Percentiles rank a stretch among this genome's conserved stretches.
Conservation (phyloP, 768 basidiomycete genomes). For the Tephrocybe rancida region DNA sequence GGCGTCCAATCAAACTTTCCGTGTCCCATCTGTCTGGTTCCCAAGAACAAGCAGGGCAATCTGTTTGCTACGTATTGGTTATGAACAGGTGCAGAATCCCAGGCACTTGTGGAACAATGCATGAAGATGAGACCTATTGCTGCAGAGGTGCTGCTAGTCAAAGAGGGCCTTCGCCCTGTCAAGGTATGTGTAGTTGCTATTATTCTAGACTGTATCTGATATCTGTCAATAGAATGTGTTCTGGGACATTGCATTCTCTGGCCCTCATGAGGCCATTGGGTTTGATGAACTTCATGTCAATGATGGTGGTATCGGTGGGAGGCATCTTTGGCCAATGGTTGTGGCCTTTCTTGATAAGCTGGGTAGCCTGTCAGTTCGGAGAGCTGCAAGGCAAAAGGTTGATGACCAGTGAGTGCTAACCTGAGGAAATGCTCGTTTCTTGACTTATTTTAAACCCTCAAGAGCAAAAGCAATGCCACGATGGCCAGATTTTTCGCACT, state of each 20-base stretch:
- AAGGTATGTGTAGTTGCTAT: neutral
- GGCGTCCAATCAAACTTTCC: conserved; percentile 1
- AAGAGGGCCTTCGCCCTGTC: neutral
- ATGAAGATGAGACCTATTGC: neutral
- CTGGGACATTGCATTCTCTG: conserved; percentile 26
- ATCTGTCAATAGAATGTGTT: conserved; percentile 27
- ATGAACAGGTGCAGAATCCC: conserved; percentile 1
- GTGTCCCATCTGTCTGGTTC: conserved; percentile 24
- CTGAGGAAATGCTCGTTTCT: neutral
- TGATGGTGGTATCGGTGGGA: conserved; percentile 22
- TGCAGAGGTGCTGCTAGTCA: neutral
- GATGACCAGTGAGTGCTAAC: neutral
- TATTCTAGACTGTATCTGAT: neutral
- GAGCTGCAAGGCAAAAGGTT: neutral
- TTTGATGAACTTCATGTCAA: conserved; percentile 30
- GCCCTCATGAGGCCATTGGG: conserved; percentile 24
- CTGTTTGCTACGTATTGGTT: conserved; percentile 1
- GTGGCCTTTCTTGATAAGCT: too few relatives aligned
- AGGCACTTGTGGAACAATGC: conserved; percentile 4
- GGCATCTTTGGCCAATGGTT: conserved; percentile 25
- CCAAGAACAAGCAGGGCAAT: conserved; percentile 15
- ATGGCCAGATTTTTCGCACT: neutral
- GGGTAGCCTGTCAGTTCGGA: neutral
- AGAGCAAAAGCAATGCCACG: neutral
- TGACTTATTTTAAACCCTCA: neutral